These are phyloP conservation scores for Ogataea populi-albae DNA, from an alignment of 805 yeast genomes.

Conservation along the genomic window DNA sequence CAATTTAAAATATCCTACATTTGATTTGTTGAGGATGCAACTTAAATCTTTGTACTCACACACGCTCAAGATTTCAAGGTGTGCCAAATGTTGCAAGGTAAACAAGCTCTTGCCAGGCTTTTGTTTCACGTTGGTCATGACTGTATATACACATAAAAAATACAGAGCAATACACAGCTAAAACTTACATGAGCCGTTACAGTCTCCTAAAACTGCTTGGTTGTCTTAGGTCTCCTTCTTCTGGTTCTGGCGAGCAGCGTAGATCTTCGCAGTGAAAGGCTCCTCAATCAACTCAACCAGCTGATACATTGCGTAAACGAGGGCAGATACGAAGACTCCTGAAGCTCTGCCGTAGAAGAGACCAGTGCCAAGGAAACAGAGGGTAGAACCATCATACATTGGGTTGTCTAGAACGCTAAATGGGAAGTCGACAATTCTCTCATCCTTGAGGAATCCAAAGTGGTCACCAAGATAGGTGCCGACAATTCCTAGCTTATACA, in stretches of 20 bases:
- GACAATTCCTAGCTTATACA: slow-evolving; percentile 91
- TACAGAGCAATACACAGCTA: no score
- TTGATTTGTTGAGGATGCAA: no score
- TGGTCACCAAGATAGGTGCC: slow-evolving; percentile 98
- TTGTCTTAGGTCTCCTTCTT: slow-evolving; percentile 21
- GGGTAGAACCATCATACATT: slow-evolving; percentile 91
- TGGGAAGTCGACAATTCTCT: slow-evolving; percentile 89
- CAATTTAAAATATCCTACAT: no score
- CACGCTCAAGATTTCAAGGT: no score
- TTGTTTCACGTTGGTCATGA: no score
- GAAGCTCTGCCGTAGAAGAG: slow-evolving; percentile 87
- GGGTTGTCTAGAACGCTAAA: slow-evolving; percentile 90
- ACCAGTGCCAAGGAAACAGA: slow-evolving; percentile 89
- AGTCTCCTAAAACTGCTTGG: no score
- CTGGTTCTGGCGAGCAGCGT: slow-evolving; percentile 59
- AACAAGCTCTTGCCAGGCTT: no score
- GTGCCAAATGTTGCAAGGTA: no score
- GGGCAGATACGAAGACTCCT: slow-evolving; percentile 67
- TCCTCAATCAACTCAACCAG: slow-evolving; percentile 89
- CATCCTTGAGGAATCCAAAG: slow-evolving; percentile 91
- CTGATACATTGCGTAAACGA: slow-evolving; percentile 79
- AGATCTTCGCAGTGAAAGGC: slow-evolving; percentile 91
- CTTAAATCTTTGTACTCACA: no score
- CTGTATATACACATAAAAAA: no score
- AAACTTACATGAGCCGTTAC: no score